Conservation (phyloP, 768 basidiomycete species). For the Boletus rufocinnamomeus region DNA sequence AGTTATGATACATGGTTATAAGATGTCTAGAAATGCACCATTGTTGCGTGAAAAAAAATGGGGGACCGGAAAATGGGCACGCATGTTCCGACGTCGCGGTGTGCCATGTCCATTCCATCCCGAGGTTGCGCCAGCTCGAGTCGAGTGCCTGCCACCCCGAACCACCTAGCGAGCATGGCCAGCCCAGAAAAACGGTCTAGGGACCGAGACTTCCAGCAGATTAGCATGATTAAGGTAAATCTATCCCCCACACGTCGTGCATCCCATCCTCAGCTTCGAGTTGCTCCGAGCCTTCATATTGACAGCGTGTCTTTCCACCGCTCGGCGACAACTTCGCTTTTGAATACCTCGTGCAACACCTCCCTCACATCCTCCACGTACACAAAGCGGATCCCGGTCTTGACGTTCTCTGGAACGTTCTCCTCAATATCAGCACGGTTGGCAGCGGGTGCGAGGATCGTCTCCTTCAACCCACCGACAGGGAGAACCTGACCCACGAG, state of each 20-base stretch:
- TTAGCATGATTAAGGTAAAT: constrained; percentile 2
- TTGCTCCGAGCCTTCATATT: constrained; percentile 17
- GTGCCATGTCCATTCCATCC: background rate
- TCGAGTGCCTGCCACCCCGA: background rate
- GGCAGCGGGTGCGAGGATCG: constrained; percentile 81
- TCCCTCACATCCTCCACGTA: constrained; percentile 94
- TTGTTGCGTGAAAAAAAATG: background rate
- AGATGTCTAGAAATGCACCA: constrained; percentile 2
- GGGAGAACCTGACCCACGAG: constrained; percentile 95
- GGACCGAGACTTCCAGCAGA: background rate
- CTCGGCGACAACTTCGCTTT: constrained; percentile 54
- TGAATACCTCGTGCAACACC: constrained; percentile 87
- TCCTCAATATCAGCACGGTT: constrained; percentile 95
- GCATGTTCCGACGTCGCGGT: background rate
- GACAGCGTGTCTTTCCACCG: constrained; percentile 68
- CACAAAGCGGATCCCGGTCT: constrained; percentile 91
- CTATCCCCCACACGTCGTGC: background rate
- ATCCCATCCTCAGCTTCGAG: background rate
- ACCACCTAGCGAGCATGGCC: background rate
- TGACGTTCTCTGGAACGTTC: constrained; percentile 95
- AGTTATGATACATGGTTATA: constrained; percentile 1
- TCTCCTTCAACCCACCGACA: constrained; percentile 94
- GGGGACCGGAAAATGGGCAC: background rate
- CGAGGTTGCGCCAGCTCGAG: background rate
- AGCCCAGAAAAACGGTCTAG: background rate